Evolutionary conservation across 2,329 filamentous ascomycete species (phyloP).

Genomic region (Amauroascus niger): DNA sequence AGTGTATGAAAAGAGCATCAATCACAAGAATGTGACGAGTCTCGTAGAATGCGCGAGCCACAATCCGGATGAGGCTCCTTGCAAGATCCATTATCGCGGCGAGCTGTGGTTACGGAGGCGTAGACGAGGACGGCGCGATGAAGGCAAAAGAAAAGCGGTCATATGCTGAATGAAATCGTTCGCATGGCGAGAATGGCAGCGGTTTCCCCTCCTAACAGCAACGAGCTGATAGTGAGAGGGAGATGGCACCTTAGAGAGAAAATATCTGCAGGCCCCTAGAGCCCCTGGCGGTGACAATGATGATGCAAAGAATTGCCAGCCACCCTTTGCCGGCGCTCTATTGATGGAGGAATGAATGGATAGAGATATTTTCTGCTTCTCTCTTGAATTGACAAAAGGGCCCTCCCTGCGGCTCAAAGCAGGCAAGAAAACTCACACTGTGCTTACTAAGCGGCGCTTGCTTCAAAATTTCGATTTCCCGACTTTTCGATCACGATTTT

Average conservation of each 20-base stretch:
- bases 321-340: neutral
- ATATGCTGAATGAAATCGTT: neutral
- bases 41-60: constrained; percentile 76
- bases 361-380: too few species aligned
- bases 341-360: neutral
- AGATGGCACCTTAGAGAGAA: too few species aligned
- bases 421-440: too few species aligned
- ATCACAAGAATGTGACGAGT: constrained; percentile 73
- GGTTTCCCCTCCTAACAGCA: constrained; percentile 5
- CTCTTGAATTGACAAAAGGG: neutral
- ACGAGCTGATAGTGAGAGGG: constrained; percentile 8
- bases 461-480: too few species aligned
- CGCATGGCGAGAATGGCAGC: neutral
- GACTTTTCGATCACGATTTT: too few species aligned
- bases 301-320: neutral
- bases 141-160: neutral
- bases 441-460: too few species aligned
- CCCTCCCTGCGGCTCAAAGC: too few species aligned
- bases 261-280: too few species aligned
- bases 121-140: neutral
- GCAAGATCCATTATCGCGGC: constrained; percentile 51
- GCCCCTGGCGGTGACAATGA: neutral
- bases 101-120: neutral
- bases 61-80: constrained; percentile 73
- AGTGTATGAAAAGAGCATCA: constrained; percentile 68